Evolutionary conservation across 73 alveolate species (phyloP).

Genomic region (Effrenium voratum): DNA sequence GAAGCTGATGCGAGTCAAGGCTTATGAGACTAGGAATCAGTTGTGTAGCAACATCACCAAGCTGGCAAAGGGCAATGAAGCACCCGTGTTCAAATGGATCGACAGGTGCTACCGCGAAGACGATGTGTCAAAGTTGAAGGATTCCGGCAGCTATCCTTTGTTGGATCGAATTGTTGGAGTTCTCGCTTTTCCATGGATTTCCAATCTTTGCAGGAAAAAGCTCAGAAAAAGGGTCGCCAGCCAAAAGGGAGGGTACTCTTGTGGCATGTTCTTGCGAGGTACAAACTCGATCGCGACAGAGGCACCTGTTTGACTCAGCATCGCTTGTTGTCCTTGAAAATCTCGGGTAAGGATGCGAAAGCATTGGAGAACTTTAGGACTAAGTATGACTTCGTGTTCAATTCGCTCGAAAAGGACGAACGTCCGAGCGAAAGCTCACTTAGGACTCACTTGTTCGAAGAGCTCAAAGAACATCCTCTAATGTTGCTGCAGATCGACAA

Average conservation of each 20-base stretch:
- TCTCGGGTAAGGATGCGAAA: not conserved
- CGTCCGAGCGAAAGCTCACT: not conserved
- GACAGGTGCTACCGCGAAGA: not conserved
- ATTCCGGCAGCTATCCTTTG: not conserved
- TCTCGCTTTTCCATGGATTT: not conserved
- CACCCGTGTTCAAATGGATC: conserved; percentile 1
- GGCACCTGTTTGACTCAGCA: conserved; percentile 14
- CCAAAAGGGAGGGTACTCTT: conserved; percentile 4
- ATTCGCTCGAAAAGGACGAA: not conserved
- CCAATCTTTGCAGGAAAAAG: conserved; percentile 23
- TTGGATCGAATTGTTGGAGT: not conserved
- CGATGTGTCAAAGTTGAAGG: not conserved
- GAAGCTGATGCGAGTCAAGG: conserved; percentile 23
- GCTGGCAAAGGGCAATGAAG: conserved; percentile 25
- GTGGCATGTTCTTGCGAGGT: conserved; percentile 12
- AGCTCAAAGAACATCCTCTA: conserved; percentile 3
- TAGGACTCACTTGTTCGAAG: not conserved
- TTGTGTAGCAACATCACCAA: conserved; percentile 11
- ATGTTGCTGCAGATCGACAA: conserved; percentile 23
- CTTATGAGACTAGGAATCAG: conserved; percentile 16
- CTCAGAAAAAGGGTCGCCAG: not conserved
- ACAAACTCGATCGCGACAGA: conserved; percentile 3
- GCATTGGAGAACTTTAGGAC: conserved; percentile 18
- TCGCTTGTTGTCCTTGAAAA: not conserved
- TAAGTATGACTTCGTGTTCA: not conserved